Conservation (phyloP, 305 asterid genomes). For the Fraxinus platypoda region DNA sequence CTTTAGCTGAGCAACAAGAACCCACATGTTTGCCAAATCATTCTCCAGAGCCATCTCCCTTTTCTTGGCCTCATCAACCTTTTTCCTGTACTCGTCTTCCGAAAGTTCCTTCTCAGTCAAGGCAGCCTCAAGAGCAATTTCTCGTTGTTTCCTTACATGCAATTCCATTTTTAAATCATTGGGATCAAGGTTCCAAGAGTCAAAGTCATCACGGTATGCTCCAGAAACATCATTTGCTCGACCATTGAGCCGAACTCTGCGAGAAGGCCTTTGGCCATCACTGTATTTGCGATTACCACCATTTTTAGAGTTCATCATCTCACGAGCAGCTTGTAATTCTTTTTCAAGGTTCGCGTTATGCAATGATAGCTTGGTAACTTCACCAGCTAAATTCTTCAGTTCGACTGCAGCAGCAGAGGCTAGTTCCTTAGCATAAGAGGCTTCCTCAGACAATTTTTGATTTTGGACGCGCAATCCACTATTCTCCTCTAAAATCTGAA, state of each 20-base stretch:
- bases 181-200: conserved; percentile 68
- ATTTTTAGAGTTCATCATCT: conserved; percentile 50
- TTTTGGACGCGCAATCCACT: conserved; percentile 81
- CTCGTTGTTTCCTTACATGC: conserved; percentile 82
- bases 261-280: conserved; percentile 51
- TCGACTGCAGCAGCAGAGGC: conserved; percentile 99
- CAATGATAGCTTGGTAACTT: conserved; percentile 85
- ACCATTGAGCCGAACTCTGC: conserved; percentile 56
- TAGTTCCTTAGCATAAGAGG: conserved; percentile 91
- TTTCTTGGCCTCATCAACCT: conserved; percentile 76
- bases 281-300: conserved; percentile 50
- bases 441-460: conserved; percentile 85
- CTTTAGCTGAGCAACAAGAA: conserved; percentile 92
- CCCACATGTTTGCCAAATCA: conserved; percentile 99
- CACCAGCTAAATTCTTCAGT: conserved; percentile 85
- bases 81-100: conserved; percentile 79
- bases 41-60: conserved; percentile 85
- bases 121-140: conserved; percentile 79
- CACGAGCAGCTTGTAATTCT: conserved; percentile 70
- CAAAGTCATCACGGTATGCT: conserved; percentile 57
- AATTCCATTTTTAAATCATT: conserved; percentile 82
- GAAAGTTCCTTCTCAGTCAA: conserved; percentile 73
- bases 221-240: conserved; percentile 55
- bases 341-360: conserved; percentile 80
- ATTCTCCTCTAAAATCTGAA: conserved; percentile 74